Conservation (phyloP, 441 rosid species). For the Syzygium syzygioides region DNA sequence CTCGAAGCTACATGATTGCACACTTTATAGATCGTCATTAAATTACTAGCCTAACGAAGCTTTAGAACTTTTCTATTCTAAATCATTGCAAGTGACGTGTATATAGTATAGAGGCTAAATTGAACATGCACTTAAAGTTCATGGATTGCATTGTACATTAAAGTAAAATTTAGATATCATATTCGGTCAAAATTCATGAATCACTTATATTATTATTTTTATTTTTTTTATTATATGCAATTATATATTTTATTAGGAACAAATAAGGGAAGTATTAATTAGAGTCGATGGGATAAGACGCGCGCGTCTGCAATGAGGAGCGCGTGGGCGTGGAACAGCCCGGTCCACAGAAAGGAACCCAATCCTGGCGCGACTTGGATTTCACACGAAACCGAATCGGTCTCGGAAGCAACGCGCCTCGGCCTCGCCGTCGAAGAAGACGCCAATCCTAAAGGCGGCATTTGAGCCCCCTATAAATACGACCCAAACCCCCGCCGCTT, state of each 20-base stretch:
- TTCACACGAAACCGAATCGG: background rate
- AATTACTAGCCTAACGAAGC: background rate
- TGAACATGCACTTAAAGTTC: too few species aligned
- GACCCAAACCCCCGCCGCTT: accelerated
- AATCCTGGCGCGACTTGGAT: background rate
- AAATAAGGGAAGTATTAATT: accelerated
- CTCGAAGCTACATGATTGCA: accelerated
- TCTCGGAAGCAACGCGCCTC: background rate
- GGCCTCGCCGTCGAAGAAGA: background rate
- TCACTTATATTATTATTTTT: accelerated
- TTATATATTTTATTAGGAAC: background rate
- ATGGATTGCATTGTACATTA: too few species aligned
- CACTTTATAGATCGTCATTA: accelerated
- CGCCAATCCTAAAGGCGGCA: background rate
- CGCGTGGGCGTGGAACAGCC: background rate
- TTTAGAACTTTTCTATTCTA: background rate
- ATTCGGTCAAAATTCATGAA: accelerated
- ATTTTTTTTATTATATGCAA: background rate
- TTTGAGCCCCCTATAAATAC: background rate
- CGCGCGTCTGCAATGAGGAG: background rate
- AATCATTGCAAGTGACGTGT: background rate
- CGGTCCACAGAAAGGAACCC: background rate
- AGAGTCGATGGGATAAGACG: background rate
- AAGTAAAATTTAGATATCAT: too few species aligned
- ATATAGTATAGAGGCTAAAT: too few species aligned